Percentiles rank a stretch among this genome's conserved stretches.
phyloP scores from a whole-genome alignment of 768 basidiomycete species.

The Suillus paluster region DNA sequence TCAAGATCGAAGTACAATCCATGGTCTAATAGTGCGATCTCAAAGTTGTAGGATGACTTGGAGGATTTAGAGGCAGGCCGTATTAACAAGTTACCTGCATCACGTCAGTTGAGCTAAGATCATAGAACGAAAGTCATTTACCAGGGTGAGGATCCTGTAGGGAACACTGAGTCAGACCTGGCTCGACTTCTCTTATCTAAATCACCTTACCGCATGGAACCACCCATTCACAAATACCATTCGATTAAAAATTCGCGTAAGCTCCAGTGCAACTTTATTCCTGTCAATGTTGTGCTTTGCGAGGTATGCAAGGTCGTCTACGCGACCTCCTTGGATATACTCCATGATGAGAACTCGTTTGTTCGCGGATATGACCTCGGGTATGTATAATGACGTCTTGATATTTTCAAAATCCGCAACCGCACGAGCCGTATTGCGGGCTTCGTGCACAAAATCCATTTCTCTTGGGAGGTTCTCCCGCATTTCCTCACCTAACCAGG shows the following conservation, averaged over 20 bases:
- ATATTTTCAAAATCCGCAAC: slow-evolving; percentile 69
- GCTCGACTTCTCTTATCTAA: background rate
- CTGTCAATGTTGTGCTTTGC: slow-evolving; percentile 84
- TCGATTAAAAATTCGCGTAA: slow-evolving; percentile 87
- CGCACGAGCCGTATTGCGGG: slow-evolving; percentile 78
- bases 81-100: slow-evolving; percentile 85
- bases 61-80: slow-evolving; percentile 67
- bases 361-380: slow-evolving; percentile 75
- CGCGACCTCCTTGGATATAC: slow-evolving; percentile 85
- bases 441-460: slow-evolving; percentile 95
- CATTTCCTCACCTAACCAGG: slow-evolving; percentile 96
- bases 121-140: slow-evolving; percentile 29
- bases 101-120: slow-evolving; percentile 7
- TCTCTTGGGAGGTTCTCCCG: slow-evolving; percentile 87
- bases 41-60: slow-evolving; percentile 90
- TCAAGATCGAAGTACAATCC: slow-evolving; percentile 94
- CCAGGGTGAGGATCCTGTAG: slow-evolving; percentile 86
- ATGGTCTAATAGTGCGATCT: slow-evolving; percentile 93
- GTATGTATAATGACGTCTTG: slow-evolving; percentile 86
- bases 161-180: slow-evolving; percentile 3
- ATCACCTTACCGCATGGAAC: slow-evolving; percentile 72
- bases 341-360: slow-evolving; percentile 95
- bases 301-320: slow-evolving; percentile 87
- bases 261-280: slow-evolving; percentile 90
- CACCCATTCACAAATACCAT: slow-evolving; percentile 98